Evolutionary conservation across 352 stramenopile species (phyloP).

Genomic region (Elongisporangium undulatum): DNA sequence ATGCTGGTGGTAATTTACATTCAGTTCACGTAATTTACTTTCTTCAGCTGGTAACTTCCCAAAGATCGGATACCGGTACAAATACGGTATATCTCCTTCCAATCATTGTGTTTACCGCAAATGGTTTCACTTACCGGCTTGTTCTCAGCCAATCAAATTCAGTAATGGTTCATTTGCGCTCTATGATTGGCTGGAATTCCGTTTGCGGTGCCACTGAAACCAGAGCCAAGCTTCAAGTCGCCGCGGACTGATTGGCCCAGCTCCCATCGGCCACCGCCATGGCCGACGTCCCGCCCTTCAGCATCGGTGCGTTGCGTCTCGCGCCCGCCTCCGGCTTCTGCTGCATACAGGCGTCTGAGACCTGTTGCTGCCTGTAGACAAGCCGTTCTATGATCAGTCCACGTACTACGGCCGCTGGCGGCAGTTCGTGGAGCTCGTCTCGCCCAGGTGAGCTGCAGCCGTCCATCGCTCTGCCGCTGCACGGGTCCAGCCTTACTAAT

Average conservation of each 20-base stretch:
- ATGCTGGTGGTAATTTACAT: too few species aligned
- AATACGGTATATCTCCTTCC: not conserved
- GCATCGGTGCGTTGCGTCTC: slow-evolving; percentile 16
- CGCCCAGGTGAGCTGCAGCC: slow-evolving; percentile 43
- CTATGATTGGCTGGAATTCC: not conserved
- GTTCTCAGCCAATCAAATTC: not conserved
- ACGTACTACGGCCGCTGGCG: slow-evolving; percentile 83
- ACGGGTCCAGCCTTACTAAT: not conserved
- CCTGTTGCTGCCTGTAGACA: slow-evolving; percentile 21
- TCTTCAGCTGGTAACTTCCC: too few species aligned
- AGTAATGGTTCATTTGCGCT: too few species aligned
- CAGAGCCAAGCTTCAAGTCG: too few species aligned
- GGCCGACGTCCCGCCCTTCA: slow-evolving; percentile 30
- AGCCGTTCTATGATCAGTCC: slow-evolving; percentile 78
- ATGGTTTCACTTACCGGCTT: not conserved
- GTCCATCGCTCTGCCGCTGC: not conserved
- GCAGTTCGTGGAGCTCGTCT: slow-evolving; percentile 83
- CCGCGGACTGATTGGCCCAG: not conserved
- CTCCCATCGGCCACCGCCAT: slow-evolving; percentile 4
- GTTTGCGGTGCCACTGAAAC: too few species aligned
- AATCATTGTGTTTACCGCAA: not conserved
- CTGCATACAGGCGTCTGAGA: not conserved
- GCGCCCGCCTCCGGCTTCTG: not conserved
- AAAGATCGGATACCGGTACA: not conserved
- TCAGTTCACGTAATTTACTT: too few species aligned